phyloP scores from a whole-genome alignment of 2,329 filamentous ascomycete species.

The Ascochyta koolunga region DNA sequence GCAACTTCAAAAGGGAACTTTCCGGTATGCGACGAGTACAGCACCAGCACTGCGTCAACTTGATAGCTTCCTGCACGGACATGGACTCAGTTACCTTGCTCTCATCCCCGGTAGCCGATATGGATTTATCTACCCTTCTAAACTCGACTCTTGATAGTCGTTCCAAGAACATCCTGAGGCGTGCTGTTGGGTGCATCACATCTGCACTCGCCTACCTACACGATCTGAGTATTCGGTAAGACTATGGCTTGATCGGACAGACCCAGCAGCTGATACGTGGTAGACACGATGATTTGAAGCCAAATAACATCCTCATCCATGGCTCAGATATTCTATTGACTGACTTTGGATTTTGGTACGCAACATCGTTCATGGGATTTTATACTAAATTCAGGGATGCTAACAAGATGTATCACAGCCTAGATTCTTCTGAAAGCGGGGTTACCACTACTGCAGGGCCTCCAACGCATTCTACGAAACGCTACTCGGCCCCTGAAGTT shows the following conservation, averaged over 20 bases:
- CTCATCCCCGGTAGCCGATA: conserved; percentile 22
- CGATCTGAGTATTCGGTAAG: not conserved
- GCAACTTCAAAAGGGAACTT: conserved; percentile 20
- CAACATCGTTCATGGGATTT: too few species aligned
- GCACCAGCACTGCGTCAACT: conserved; percentile 21
- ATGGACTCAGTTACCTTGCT: conserved; percentile 20
- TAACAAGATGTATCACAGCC: not conserved
- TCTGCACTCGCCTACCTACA: conserved; percentile 6
- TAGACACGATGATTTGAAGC: conserved; percentile 28
- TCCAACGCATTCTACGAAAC: conserved; percentile 16
- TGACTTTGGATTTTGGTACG: conserved; percentile 26
- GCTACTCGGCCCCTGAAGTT: conserved; percentile 27
- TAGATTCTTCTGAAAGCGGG: conserved; percentile 25
- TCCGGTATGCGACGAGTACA: conserved; percentile 24
- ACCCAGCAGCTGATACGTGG: not conserved
- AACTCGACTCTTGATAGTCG: not conserved
- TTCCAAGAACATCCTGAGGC: not conserved
- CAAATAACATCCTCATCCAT: conserved; percentile 27
- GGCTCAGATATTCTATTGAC: conserved; percentile 24
- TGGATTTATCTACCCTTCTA: conserved; percentile 22
- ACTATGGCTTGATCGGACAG: too few species aligned
- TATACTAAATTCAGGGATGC: not conserved
- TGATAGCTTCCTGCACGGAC: conserved; percentile 25
- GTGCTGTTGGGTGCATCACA: conserved; percentile 14
- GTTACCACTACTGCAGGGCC: conserved; percentile 21